Base-by-base conservation (phyloP, 2,329 filamentous ascomycete species). In the Stagonosporopsis chrysanthemi region DNA sequence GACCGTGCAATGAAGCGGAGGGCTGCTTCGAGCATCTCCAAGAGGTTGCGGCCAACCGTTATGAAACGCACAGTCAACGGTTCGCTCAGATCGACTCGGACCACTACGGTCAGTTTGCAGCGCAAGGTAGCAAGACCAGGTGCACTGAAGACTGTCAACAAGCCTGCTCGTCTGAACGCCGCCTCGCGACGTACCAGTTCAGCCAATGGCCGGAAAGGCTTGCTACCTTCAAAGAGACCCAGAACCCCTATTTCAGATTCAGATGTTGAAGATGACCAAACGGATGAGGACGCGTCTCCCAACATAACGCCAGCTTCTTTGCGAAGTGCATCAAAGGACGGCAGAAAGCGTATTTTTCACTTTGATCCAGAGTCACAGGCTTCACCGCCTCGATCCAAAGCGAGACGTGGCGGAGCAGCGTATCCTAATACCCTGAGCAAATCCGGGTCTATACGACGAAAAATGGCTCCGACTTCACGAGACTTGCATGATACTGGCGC, bases 231-330 rank as follows among this genome's bases (percentile, higher is more conserved):
- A 9, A 63, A 62, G 40, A 53, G 60, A 23, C 63, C 65, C 31
- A 67, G 52, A 35, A 70, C 64, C 8, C 68, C 66, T 7, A 56
- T 38, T 15, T 54, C 58, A 12, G 52, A 53, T n/a, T 51, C 56
- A 1, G 46, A 40, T 6, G 42, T 46, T 14, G 54, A 60, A 14
- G 45, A 55, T 2, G 38, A 50, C 3, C 63, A 64, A 12, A 63
- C 64, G 1, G 69, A 72, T 3, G 60, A 65, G 8, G 66, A 68
- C 11, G 52, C 55, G 6, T 72, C 72, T 4, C 66, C 68, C 9
- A 75, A 75, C 28, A 75, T 75, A 28, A 75, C 73, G 8, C 72
- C 73, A n/a, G 71, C 71, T 3, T 74, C 72, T 26, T 63, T 75
- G 4, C 71, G 73, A 33, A 75, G 72, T 52, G 72, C 73, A 15